Base-by-base conservation (phyloP, 75 land plant species). In the Isoetes taiwanensis region DNA sequence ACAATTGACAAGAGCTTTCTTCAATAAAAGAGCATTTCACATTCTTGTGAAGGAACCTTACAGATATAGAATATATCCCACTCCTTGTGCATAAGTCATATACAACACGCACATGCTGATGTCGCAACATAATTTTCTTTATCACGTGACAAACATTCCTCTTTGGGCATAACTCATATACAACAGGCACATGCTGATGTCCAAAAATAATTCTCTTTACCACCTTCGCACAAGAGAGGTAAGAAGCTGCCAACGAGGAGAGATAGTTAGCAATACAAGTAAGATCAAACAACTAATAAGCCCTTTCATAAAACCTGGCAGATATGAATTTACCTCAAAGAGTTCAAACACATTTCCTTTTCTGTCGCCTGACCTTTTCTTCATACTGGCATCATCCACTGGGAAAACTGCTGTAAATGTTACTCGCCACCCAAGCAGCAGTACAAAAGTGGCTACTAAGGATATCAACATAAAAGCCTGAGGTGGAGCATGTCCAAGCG, bases 401-500 rank as follows among this genome's bases (percentile, higher is more conserved):
- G 87, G 64, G 30, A 82, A 61, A 37, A 85, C 24, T n/a, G 48
- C 43, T 23, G 57, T 65, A 16, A 80, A 54, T 4, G 78, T 30
- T 32, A 78, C 59, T 66, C 96, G 73, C 96, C 96, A 90, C 48
- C 83, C 79, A 67, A 82, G 68, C 2, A 85, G 77, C 41, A 90
- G 55, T 38, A 90, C 67, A 35, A 71, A 81, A 54, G 91, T 86
- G 59, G 81, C 82, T 38, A 79, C 93, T 79, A 85, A 64, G 9
- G 83, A 70, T 9, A 86, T 77, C 48, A 80, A 34, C 16, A 82
- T 78, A 41, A 90, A 90, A 14, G 77, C 34, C 27, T 66, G 41
- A 60, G 80, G 66, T 26, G 91, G 96, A 59, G 79, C 58, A 71
- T 82, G 86, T 24, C 86, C 81, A 12, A 80, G 50, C 48, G 73